These are phyloP conservation scores for Penicillium macrosclerotiorum DNA, from an alignment of 495 filamentous ascomycete genomes.

Conservation along the genomic window DNA sequence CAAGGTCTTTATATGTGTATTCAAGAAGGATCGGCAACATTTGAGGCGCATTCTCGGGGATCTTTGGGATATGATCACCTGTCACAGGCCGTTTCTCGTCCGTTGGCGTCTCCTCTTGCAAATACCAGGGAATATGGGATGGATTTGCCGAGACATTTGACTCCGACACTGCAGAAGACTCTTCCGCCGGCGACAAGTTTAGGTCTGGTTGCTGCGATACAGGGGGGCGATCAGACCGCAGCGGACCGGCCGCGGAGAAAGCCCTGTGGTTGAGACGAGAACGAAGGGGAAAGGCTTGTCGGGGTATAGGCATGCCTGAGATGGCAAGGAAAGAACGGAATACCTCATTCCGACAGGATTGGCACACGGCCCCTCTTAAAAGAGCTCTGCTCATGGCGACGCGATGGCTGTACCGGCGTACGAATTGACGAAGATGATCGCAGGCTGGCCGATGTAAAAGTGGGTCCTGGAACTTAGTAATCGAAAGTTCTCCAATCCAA, in stretches of 20 bases:
- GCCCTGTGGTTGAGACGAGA: constrained; percentile 18
- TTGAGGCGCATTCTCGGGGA: constrained; percentile 71
- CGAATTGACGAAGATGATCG: too few relatives aligned
- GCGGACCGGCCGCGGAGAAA: constrained; percentile 24
- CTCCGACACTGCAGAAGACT: constrained; percentile 2
- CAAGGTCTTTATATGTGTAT: constrained; percentile 75
- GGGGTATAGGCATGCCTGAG: constrained; percentile 21
- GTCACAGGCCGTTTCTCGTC: constrained; percentile 52
- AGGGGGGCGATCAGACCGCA: constrained; percentile 24
- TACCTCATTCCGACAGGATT: constrained; percentile 26
- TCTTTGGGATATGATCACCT: constrained; percentile 67
- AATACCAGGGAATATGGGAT: constrained; percentile 73
- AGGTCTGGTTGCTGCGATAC: constrained; percentile 12
- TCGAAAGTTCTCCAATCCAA: constrained; percentile 23
- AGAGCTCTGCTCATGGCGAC: constrained; percentile 32
- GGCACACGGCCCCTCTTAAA: constrained; percentile 26
- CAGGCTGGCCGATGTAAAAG: too few relatives aligned
- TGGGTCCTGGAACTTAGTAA: too few relatives aligned
- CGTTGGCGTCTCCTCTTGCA: constrained; percentile 61
- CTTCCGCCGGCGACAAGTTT: constrained; percentile 13
- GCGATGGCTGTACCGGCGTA: too few relatives aligned
- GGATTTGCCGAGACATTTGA: not conserved
- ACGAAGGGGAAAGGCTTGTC: constrained; percentile 13
- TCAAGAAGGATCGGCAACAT: constrained; percentile 72
- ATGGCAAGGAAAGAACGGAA: constrained; percentile 25